Evolutionary conservation across 2,329 filamentous ascomycete species (phyloP).

Genomic region (Phaeosphaeriaceae sp.): DNA sequence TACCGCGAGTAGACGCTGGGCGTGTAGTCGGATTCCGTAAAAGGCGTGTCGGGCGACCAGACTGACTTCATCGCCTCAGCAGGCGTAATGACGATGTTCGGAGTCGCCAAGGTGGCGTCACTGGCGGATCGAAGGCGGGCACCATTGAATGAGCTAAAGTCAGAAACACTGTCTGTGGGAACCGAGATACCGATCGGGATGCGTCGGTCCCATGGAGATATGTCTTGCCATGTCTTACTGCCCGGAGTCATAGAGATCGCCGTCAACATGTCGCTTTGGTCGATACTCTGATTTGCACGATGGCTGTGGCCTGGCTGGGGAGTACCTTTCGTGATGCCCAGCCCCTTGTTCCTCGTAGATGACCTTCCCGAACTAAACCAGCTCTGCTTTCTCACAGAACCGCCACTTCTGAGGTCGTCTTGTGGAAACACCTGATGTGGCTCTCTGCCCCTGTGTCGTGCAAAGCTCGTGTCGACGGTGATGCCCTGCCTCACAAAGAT

Average conservation of each 20-base stretch:
- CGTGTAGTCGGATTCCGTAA: conserved; percentile 61
- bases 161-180: conserved; percentile 60
- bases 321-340: conserved; percentile 46
- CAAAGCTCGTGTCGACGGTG: conserved; percentile 73
- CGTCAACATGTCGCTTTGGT: conserved; percentile 33
- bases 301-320: conserved; percentile 33
- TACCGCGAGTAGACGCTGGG: conserved; percentile 70
- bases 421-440: conserved; percentile 55
- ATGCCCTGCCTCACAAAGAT: conserved; percentile 69
- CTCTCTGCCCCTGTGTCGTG: conserved; percentile 53
- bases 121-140: conserved; percentile 47
- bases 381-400: conserved; percentile 31
- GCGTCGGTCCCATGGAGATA: conserved; percentile 73
- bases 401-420: conserved; percentile 28
- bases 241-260: conserved; percentile 38
- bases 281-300: conserved; percentile 20
- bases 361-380: conserved; percentile 41
- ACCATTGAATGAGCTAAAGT: conserved; percentile 42
- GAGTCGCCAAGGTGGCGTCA: conserved; percentile 51
- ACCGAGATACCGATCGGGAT: conserved; percentile 76
- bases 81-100: conserved; percentile 62
- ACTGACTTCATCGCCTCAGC: conserved; percentile 59
- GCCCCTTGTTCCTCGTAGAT: conserved; percentile 38
- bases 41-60: conserved; percentile 67
- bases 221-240: conserved; percentile 52